These are phyloP conservation scores for Ophiostoma sp. DNA, from an alignment of 2,329 filamentous ascomycete species.

Conservation along the genomic window DNA sequence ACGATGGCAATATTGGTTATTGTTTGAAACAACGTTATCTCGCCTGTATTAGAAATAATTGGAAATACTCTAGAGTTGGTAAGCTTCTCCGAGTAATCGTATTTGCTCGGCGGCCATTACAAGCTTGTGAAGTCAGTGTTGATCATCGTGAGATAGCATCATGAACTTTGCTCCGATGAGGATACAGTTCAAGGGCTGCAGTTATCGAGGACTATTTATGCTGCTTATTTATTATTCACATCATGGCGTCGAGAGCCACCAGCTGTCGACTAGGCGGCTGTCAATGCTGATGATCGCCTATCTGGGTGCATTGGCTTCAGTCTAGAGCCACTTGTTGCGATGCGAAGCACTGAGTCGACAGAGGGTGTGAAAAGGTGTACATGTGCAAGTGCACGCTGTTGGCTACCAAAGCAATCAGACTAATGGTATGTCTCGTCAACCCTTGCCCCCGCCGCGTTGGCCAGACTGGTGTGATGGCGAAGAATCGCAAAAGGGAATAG, in stretches of 20 bases:
- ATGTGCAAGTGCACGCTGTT: background rate
- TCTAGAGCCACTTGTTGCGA: background rate
- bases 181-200: background rate
- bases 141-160: background rate
- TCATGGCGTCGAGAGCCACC: background rate
- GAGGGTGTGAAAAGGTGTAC: too few relatives aligned
- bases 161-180: background rate
- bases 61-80: too few relatives aligned
- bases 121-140: background rate
- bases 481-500: background rate
- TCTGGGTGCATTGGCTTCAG: background rate
- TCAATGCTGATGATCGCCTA: background rate
- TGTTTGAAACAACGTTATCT: background rate
- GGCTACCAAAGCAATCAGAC: background rate
- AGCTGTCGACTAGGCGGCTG: background rate
- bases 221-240: background rate
- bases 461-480: background rate
- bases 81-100: background rate
- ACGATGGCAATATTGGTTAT: background rate
- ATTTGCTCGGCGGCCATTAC: background rate
- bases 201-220: background rate
- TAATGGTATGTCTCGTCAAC: background rate
- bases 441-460: background rate
- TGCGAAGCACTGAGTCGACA: too few relatives aligned
- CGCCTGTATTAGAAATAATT: background rate